Evolutionary conservation across 768 basidiomycete species (phyloP).

Genomic region (Termitomyces sp.): DNA sequence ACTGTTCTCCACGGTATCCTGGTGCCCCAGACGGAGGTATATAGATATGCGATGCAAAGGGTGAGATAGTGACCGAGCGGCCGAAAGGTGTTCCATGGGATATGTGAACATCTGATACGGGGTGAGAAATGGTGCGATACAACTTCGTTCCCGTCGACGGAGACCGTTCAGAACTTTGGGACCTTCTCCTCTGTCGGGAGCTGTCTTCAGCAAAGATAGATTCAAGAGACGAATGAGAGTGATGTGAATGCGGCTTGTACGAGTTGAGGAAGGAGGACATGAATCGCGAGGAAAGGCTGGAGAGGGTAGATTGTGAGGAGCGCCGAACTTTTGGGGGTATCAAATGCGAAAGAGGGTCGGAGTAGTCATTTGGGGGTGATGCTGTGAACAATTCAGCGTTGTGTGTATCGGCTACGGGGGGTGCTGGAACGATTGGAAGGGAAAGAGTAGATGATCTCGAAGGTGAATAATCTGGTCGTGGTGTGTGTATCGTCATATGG

Average conservation of each 20-base stretch:
- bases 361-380: slow-evolving; percentile 13
- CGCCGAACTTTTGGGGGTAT: background rate
- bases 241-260: slow-evolving; percentile 2
- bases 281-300: slow-evolving; percentile 44
- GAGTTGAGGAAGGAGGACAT: slow-evolving; percentile 39
- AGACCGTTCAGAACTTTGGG: slow-evolving; percentile 9
- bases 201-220: slow-evolving; percentile 15
- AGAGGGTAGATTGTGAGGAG: slow-evolving; percentile 34
- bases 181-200: background rate
- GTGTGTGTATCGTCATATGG: background rate
- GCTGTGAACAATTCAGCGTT: slow-evolving; percentile 17
- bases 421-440: slow-evolving; percentile 10
- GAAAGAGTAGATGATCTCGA: slow-evolving; percentile 23
- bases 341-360: background rate
- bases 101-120: slow-evolving; percentile 14
- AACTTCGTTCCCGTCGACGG: background rate
- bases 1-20: slow-evolving; percentile 62
- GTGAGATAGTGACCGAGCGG: slow-evolving; percentile 25
- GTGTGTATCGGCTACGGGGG: slow-evolving; percentile 16
- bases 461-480: slow-evolving; percentile 20
- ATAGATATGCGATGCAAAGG: slow-evolving; percentile 36
- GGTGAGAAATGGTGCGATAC: slow-evolving; percentile 5
- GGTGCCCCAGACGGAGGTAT: slow-evolving; percentile 62
- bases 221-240: slow-evolving; percentile 11
- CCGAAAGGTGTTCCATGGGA: slow-evolving; percentile 51